These are phyloP conservation scores for Paraconiothyrium brasiliense DNA, from an alignment of 2,329 filamentous ascomycete genomes.

Conservation along the genomic window DNA sequence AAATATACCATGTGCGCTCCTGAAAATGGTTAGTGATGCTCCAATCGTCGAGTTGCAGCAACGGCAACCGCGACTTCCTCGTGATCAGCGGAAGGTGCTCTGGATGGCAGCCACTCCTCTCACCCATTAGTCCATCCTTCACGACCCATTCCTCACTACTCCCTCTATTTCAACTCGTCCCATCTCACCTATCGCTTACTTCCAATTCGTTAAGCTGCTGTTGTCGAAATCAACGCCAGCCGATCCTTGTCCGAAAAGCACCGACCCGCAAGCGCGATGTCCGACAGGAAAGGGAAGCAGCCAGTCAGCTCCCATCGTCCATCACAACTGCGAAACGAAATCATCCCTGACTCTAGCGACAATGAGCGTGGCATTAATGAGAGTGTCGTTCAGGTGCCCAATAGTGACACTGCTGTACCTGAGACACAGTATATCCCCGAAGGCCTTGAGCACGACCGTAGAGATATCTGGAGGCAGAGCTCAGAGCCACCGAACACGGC, in stretches of 20 bases:
- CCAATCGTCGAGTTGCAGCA: neutral
- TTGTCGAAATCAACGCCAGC: neutral
- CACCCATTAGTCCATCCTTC: constrained; percentile 4
- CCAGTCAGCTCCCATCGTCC: constrained; percentile 16
- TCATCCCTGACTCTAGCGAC: constrained; percentile 25
- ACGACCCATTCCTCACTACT: constrained; percentile 1
- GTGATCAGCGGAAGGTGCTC: constrained; percentile 24
- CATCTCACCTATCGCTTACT: neutral
- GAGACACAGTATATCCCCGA: constrained; percentile 30
- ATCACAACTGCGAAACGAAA: constrained; percentile 36
- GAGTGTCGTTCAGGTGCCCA: constrained; percentile 24
- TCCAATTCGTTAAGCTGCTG: neutral
- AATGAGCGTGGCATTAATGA: constrained; percentile 20
- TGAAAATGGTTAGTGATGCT: too few species aligned
- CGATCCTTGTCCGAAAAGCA: neutral
- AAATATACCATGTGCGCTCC: too few species aligned
- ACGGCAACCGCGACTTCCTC: constrained; percentile 28
- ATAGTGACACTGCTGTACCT: constrained; percentile 29
- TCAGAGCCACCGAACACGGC: neutral
- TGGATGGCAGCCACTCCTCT: constrained; percentile 13
- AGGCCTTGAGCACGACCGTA: neutral
- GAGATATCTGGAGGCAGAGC: neutral
- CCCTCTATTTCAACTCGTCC: neutral
- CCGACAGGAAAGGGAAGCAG: constrained; percentile 24
- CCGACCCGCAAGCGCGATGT: constrained; percentile 20